Conservation (phyloP, 768 basidiomycete genomes). For the Collybia nuda region DNA sequence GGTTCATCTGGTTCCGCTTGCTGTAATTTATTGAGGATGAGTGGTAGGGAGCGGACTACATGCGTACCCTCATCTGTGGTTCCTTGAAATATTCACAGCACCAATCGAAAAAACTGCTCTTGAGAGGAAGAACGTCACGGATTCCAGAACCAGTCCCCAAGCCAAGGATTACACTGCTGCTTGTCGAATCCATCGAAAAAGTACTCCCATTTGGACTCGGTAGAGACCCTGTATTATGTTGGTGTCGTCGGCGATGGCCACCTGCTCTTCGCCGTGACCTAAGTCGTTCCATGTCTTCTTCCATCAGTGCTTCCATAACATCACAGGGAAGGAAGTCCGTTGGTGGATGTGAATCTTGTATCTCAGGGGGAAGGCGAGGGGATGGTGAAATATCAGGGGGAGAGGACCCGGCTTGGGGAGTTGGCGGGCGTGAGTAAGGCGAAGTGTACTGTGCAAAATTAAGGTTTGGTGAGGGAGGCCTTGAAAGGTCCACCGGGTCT, state of each 20-base stretch:
- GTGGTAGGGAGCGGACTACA: background rate
- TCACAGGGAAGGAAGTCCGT: conserved; percentile 69
- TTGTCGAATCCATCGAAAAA: conserved; percentile 73
- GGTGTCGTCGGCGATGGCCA: conserved; percentile 39
- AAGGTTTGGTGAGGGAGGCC: conserved; percentile 78
- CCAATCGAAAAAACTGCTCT: conserved; percentile 94
- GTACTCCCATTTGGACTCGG: conserved; percentile 76
- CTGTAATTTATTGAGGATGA: conserved; percentile 37
- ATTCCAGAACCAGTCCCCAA: conserved; percentile 80
- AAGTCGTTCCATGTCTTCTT: conserved; percentile 93
- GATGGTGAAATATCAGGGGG: conserved; percentile 20
- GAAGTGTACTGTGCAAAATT: conserved; percentile 77
- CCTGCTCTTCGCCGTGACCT: conserved; percentile 60
- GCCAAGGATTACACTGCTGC: conserved; percentile 69
- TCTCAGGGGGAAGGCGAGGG: conserved; percentile 23
- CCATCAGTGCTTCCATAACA: conserved; percentile 87
- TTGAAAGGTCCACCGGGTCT: conserved; percentile 45
- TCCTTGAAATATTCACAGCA: conserved; percentile 97
- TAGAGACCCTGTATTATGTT: conserved; percentile 41
- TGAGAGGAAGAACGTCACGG: conserved; percentile 83
- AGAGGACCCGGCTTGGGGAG: conserved; percentile 28
- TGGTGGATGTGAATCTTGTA: conserved; percentile 28
- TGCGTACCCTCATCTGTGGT: conserved; percentile 93
- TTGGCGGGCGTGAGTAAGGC: conserved; percentile 63
- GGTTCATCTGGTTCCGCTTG: conserved; percentile 96